Evolutionary conservation across 345 rosid species (phyloP), one percentile per base, ranked within the genome.

Genomic region (Anastatica hierochuntica): DNA sequence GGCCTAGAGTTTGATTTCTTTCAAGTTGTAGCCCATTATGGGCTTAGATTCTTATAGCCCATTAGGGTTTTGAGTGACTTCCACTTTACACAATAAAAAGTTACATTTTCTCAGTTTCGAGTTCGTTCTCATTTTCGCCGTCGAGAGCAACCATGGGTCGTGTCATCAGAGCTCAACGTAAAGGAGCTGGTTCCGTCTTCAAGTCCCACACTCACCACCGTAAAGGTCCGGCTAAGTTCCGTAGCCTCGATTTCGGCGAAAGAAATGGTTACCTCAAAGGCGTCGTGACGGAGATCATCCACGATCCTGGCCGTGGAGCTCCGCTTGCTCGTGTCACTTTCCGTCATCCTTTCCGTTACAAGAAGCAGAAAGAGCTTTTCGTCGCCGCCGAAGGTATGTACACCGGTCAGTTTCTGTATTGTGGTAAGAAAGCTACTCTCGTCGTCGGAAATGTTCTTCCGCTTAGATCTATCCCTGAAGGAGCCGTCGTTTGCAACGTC

Each of bases 161-260:
- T 20, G 90, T 83, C 4, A 83, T 83, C 55, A 73, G 90, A 46
- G 87, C 82, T 14, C 87, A 80, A 53, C 74, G 84, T 58, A 83
- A 83, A 69, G 90, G 90, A 43, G 80, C 87, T 0, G 90, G 87
- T 2, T 80, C 86, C 19, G 87, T 83, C 56, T 83, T 83, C 82
- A 80, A 76, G 66, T 70, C 90, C 12, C 86, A 83, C 68, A 80
- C 84, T 21, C 86, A 83, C 72, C 86, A 80, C 73, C 80, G 90
- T 24, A 83, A 83, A 65, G 90, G 90, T 2, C 80, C 90, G 0
- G 84, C 87, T 4, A 72, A 82, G 8, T 83, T 83, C 79, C 67
- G 84, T 3, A 72, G 77, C 7, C 86, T 83, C 61, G 90, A 83
- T 20, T 83, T 72, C 57, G 84, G 87, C 2, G 87, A 83, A 75